Base-by-base conservation (phyloP, 495 filamentous ascomycete genomes). In the Tuber umbilicatum region DNA sequence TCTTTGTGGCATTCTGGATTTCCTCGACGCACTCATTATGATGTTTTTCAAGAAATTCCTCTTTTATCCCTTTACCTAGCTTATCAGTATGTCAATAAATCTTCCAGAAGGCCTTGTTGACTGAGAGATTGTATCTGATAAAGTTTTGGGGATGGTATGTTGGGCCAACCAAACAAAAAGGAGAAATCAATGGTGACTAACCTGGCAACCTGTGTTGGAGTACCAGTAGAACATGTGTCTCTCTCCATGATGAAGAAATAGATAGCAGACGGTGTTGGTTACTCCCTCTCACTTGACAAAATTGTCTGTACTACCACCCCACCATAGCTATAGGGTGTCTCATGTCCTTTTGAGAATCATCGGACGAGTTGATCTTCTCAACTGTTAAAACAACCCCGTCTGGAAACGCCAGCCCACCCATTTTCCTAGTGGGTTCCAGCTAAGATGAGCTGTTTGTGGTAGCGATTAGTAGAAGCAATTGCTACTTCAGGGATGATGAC, bases 41-140 rank as follows among this genome's bases (percentile, higher is more conserved):
- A 67, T 90, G 85, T 71, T 94, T 92, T 1, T 90, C 88, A 2
- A 92, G 90, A 80, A 99, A 91, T 83, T 91, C 89, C 95, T 95
- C 98, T 82, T 97, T 97, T 94, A 97, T 97, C 40, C 95, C 95
- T 85, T 99, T 99, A 3, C 95, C 95, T 2, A 95, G 95, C 81
- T 99, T 95, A 79, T 99, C 92, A 0, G 93, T 94, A 9, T 91
- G 88, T 47, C 95, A 90, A 38, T 95, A 91, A 6, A 97, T 91
- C 83, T 97, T 97, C 77, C 91, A 88, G 83, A 99, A 99, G 0
- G 89, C 88, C 83, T 96, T 94, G 81, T 95, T 97, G 69, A 99
- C 83, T 5, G 95, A 98, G 31, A 99, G 84, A 78, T 98, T 98
- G 78, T 99, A 95, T 2, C 95, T 90, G 78, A 99, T 99, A 2